Evolutionary conservation across 2,329 filamentous ascomycete genomes (phyloP), one percentile per base, ranked within the genome.

Genomic region (Botrytis fabae): DNA sequence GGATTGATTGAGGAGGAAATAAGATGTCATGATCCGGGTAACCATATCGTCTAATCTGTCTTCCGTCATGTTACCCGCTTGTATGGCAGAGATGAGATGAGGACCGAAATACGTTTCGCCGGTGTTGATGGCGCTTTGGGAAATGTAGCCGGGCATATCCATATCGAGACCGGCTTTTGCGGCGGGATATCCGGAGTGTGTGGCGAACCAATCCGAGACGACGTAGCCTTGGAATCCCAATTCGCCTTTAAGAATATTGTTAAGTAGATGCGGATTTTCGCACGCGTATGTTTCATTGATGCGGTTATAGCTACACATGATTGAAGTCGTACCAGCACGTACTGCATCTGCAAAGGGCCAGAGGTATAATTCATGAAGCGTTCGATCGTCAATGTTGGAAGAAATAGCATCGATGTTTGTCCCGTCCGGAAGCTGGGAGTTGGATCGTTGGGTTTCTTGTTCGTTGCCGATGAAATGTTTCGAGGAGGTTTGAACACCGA

Each of bases 211-310:
- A 80, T 97, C 94, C 0, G 90, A 91, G 85, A 95, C 92, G 14
- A 95, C 88, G 71, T 93, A 95, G 0, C 93, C 93, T 80, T 96
- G 92, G 79, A 97, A 96, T 7, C 93, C 93, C 1, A 97, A 85
- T 80, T 96, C 93, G 73, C 94, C 92, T 79, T 97, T 97, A 60
- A 97, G 84, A 12, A 97, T 85, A 0, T 91, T 91, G 77, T 95
- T 97, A 75, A 96, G 85, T 1, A 94, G 83, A 79, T 94, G 93
- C 6, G 79, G 0, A 81, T 97, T 94, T 74, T 91, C 87, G 77
- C 91, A 93, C 2, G 89, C 89, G 71, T 91, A 86, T 38, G 88
- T 90, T 72, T 89, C 89, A 79, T 93, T 93, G 75, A 92, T 85
- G 85, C 87, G 86, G 75, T 93, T 91, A 78, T 97, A 97, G 0